A percentile compares a stretch with the other conserved stretches of the same genome.
Evolutionary conservation across 305 asterid species (phyloP).

Genomic region (Solanum aculeatissimum): DNA sequence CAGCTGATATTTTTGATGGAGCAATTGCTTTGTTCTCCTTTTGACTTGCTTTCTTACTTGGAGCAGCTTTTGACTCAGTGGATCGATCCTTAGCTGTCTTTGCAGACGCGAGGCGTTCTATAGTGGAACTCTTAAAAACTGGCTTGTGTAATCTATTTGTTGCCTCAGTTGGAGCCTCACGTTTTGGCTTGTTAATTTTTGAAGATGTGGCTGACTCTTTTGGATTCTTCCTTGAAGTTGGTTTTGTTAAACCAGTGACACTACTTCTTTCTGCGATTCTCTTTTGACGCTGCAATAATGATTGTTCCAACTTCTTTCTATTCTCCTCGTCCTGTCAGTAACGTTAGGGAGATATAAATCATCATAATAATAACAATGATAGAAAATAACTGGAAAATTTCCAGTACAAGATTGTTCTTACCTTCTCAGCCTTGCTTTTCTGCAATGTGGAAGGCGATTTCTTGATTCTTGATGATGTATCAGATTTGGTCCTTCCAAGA

Average conservation of each 20-base stretch:
- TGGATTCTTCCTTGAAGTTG: constrained; percentile 12
- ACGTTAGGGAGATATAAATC: background rate
- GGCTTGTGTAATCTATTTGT: constrained; percentile 25
- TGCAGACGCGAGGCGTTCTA: constrained; percentile 64
- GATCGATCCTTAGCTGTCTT: constrained; percentile 25
- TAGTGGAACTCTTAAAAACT: constrained; percentile 47
- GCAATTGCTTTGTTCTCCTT: constrained; percentile 15
- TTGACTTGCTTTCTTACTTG: constrained; percentile 23
- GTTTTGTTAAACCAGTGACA: constrained; percentile 22
- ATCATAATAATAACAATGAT: background rate
- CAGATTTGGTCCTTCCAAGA: constrained; percentile 48
- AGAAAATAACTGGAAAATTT: background rate
- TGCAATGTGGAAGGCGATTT: constrained; percentile 10
- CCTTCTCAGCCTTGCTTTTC: constrained; percentile 51
- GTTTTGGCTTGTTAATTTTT: constrained; percentile 22
- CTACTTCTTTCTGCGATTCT: constrained; percentile 79
- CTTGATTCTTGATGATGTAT: constrained; percentile 26
- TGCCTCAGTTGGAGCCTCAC: constrained; percentile 19
- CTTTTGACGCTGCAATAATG: constrained; percentile 48
- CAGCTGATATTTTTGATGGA: constrained; percentile 17
- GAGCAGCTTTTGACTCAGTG: constrained; percentile 25
- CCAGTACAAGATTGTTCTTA: background rate
- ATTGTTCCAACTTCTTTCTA: constrained; percentile 59
- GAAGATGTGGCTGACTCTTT: constrained; percentile 24
- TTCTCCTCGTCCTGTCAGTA: constrained; percentile 56